A percentile compares a stretch with the other conserved stretches of the same genome.
Evolutionary conservation across 805 yeast genomes (phyloP).

Genomic region (Starmerella kuoi): DNA sequence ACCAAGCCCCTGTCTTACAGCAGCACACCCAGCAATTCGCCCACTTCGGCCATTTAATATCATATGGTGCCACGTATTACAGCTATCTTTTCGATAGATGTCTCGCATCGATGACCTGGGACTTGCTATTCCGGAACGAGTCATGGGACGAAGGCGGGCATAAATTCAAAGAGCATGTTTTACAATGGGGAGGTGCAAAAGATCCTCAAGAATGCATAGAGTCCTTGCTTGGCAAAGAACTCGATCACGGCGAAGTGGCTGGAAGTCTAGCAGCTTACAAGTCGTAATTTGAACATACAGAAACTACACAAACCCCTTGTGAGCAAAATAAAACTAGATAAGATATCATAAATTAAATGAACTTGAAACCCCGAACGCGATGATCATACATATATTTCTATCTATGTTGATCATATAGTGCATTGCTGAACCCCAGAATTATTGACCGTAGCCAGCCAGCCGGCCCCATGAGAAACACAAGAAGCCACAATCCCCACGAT

Average conservation of each 20-base stretch:
- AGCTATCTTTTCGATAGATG: conserved; percentile 86
- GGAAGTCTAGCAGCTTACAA: conserved; percentile 4
- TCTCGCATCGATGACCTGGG: conserved; percentile 78
- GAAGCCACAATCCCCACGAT: too few species aligned
- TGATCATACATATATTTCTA: too few species aligned
- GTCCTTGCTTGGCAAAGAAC: conserved; percentile 51
- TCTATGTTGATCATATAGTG: too few species aligned
- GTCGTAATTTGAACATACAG: neutral
- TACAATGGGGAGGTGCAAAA: conserved; percentile 87
- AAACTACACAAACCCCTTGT: neutral
- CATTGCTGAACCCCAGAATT: too few species aligned
- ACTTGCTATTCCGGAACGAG: conserved; percentile 56
- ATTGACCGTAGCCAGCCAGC: too few species aligned
- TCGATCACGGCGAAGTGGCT: conserved; percentile 19
- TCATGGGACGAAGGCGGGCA: conserved; percentile 63
- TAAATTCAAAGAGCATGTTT: conserved; percentile 51
- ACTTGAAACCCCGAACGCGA: too few species aligned
- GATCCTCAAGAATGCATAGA: conserved; percentile 84
- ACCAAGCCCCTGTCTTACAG: conserved; percentile 33
- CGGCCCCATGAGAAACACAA: too few species aligned
- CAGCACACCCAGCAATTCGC: conserved; percentile 77
- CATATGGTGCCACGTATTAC: conserved; percentile 90
- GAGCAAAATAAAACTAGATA: too few species aligned
- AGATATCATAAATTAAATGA: too few species aligned
- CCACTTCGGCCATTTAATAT: conserved; percentile 80